These are phyloP conservation scores for Micractinium sp. DNA, from an alignment of 139 green algal genomes.

Conservation along the genomic window DNA sequence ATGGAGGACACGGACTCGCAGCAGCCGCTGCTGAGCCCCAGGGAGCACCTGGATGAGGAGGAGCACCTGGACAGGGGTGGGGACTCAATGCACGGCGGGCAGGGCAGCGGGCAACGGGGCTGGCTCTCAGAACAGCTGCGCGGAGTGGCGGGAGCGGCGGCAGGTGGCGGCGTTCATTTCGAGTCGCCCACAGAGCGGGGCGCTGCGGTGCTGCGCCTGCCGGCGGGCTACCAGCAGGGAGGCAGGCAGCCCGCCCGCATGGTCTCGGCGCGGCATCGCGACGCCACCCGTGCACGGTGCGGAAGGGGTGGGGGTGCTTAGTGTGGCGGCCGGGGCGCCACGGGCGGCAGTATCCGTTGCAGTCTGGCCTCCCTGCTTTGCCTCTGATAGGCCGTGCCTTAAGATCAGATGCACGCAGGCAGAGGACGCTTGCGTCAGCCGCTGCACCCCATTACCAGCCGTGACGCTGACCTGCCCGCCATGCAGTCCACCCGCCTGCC, in stretches of 20 bases:
- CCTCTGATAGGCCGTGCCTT: too few species aligned
- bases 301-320: not conserved
- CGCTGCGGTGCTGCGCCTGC: not conserved
- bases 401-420: too few species aligned
- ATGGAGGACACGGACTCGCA: not conserved
- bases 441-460: too few species aligned
- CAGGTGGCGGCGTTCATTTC: not conserved
- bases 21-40: not conserved
- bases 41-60: not conserved
- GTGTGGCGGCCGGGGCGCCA: too few species aligned
- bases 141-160: not conserved
- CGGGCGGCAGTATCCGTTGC: too few species aligned
- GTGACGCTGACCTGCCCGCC: not conserved
- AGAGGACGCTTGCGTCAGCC: too few species aligned
- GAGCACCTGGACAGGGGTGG: not conserved
- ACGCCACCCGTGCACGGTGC: conserved; percentile 9
- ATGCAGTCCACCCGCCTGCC: not conserved
- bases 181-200: not conserved
- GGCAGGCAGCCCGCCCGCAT: not conserved
- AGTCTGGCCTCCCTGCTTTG: too few species aligned
- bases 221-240: not conserved
- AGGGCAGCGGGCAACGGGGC: not conserved
- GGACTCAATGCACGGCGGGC: not conserved
- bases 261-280: not conserved
- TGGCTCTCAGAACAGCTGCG: conserved; percentile 29